These are phyloP conservation scores for Talaromyces amestolkiae DNA, from an alignment of 2,329 filamentous ascomycete genomes.

Conservation along the genomic window DNA sequence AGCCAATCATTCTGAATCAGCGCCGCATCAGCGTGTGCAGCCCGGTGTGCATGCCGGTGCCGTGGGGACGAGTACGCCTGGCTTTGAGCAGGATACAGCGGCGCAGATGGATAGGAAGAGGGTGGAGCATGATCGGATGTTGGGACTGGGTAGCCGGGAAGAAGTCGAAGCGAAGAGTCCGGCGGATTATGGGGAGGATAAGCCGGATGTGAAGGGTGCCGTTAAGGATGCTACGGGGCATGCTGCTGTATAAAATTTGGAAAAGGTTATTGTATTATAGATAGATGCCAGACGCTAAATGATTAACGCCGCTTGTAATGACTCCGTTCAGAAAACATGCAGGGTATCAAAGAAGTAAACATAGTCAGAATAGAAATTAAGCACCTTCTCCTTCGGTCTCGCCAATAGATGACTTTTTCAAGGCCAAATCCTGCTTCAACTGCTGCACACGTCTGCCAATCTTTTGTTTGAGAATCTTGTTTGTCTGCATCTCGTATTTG, in stretches of 20 bases:
- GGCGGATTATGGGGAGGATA: neutral
- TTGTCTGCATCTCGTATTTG: constrained; percentile 41
- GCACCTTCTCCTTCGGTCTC: constrained; percentile 28
- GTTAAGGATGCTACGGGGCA: constrained; percentile 30
- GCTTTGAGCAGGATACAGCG: constrained; percentile 34
- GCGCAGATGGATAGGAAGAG: constrained; percentile 36
- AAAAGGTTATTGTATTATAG: neutral
- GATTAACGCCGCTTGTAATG: neutral
- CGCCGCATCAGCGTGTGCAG: constrained; percentile 27
- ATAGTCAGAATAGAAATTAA: neutral
- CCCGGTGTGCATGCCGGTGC: constrained; percentile 37
- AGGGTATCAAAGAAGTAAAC: constrained; percentile 14
- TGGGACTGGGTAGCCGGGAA: constrained; percentile 24
- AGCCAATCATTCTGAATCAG: constrained; percentile 21
- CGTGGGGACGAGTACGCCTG: constrained; percentile 30
- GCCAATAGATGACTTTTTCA: constrained; percentile 45
- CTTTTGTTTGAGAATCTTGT: constrained; percentile 43
- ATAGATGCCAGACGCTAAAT: neutral
- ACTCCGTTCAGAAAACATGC: neutral
- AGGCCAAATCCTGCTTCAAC: constrained; percentile 43
- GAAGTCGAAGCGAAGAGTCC: constrained; percentile 25
- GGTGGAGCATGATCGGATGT: constrained; percentile 33
- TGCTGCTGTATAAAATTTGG: constrained; percentile 26
- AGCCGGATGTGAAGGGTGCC: constrained; percentile 30
- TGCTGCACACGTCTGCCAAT: constrained; percentile 45